phyloP scores from a whole-genome alignment of 441 rosid species.

The Adansonia grandidieri region DNA sequence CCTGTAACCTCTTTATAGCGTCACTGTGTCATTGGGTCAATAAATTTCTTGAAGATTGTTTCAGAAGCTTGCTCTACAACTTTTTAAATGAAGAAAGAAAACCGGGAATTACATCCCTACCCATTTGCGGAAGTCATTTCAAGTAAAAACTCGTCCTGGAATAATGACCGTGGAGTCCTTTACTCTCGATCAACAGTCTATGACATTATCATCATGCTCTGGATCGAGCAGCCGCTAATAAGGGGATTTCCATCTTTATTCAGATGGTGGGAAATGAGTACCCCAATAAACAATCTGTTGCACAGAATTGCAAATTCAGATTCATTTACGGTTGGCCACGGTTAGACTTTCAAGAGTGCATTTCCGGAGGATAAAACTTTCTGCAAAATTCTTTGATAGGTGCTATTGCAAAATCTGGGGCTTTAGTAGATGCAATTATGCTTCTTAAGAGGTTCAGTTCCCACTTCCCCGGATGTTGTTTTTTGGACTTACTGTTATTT shows the following conservation, averaged over 20 bases:
- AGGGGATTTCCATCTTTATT: constrained; percentile 18
- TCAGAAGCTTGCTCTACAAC: not conserved
- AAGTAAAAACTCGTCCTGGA: not conserved
- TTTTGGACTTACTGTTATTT: constrained; percentile 39
- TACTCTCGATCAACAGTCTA: not conserved
- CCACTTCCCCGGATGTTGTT: constrained; percentile 28
- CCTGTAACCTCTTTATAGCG: not conserved
- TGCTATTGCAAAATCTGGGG: constrained; percentile 6
- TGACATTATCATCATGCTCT: constrained; percentile 3
- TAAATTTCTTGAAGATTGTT: not conserved
- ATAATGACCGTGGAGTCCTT: not conserved
- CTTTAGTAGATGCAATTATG: not conserved
- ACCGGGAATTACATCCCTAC: not conserved
- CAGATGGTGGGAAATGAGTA: constrained; percentile 16
- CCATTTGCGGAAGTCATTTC: not conserved
- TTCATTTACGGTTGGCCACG: not conserved
- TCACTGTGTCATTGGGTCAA: not conserved
- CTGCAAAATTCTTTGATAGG: not conserved
- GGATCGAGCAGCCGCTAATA: not conserved
- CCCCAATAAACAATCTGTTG: constrained; percentile 25
- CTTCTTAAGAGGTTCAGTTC: constrained; percentile 5
- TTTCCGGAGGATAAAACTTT: not conserved
- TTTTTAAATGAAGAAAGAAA: not conserved
- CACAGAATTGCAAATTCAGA: constrained; percentile 1
- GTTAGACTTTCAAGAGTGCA: not conserved